phyloP scores from a whole-genome alignment of 2,329 filamentous ascomycete genomes.

The Sporothrix dimorphospora region DNA sequence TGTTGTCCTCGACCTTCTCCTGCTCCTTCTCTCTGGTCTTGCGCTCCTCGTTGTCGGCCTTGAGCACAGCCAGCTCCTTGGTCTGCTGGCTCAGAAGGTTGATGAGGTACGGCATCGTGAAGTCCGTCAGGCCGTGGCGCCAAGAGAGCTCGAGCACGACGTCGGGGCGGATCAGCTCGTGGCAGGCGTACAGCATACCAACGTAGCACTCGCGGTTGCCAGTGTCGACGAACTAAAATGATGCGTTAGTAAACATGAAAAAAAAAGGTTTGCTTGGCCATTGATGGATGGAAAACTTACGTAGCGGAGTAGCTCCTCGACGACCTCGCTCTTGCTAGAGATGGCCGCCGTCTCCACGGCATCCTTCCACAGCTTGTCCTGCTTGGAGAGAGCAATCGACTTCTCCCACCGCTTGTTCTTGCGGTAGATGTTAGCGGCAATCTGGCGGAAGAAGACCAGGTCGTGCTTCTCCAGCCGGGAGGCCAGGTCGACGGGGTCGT shows the following conservation, averaged over 20 bases:
- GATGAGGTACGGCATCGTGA: conserved; percentile 99
- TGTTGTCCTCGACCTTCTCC: conserved; percentile 87
- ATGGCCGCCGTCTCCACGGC: conserved; percentile 97
- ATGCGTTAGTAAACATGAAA: no score
- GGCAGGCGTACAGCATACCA: conserved; percentile 99
- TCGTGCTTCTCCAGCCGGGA: conserved; percentile 95
- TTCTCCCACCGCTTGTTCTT: conserved; percentile 99
- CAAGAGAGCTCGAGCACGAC: conserved; percentile 94
- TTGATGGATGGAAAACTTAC: no score
- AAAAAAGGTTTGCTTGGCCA: no score
- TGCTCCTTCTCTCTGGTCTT: conserved; percentile 46
- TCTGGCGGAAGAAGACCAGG: conserved; percentile 98
- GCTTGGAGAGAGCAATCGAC: conserved; percentile 95
- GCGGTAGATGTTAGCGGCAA: conserved; percentile 96
- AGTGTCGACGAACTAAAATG: conserved; percentile 99
- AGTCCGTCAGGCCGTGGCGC: conserved; percentile 92
- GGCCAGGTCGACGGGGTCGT: conserved; percentile 91
- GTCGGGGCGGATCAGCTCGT: conserved; percentile 92
- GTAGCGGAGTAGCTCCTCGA: conserved; percentile 94
- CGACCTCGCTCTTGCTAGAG: conserved; percentile 85
- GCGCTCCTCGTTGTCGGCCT: conserved; percentile 86
- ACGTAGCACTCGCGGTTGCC: conserved; percentile 99
- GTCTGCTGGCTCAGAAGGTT: conserved; percentile 94
- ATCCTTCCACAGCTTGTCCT: conserved; percentile 99
- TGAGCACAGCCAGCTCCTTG: conserved; percentile 78